phyloP scores from a whole-genome alignment of 2,329 filamentous ascomycete genomes.

The Gaeumannomyces sp. region DNA sequence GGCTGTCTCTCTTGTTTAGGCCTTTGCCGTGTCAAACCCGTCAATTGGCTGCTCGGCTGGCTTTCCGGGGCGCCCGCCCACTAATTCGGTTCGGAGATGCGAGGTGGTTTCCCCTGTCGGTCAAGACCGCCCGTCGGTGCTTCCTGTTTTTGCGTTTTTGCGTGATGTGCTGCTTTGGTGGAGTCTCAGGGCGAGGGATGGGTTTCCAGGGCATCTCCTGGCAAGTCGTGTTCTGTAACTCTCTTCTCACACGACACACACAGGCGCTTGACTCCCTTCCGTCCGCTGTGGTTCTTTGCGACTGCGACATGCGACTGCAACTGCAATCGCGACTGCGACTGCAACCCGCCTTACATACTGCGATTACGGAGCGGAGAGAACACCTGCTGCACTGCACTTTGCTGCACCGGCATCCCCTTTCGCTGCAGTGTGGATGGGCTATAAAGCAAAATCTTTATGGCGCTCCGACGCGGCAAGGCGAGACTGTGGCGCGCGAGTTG shows the following conservation, averaged over 20 bases:
- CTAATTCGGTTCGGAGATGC: neutral
- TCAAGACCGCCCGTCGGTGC: neutral
- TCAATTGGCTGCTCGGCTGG: neutral
- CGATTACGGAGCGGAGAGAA: too few relatives aligned
- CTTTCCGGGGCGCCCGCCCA: neutral
- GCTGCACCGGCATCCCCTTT: too few relatives aligned
- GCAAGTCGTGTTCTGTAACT: neutral
- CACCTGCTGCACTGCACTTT: too few relatives aligned
- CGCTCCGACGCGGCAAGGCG: too few relatives aligned
- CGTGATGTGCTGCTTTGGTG: neutral
- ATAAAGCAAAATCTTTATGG: neutral
- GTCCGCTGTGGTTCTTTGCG: neutral
- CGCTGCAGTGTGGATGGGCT: too few relatives aligned
- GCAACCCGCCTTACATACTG: too few relatives aligned
- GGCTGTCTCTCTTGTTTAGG: neutral
- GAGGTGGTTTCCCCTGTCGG: neutral
- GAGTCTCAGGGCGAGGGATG: neutral
- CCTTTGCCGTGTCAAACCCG: too few relatives aligned
- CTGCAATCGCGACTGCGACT: too few relatives aligned
- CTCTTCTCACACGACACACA: neutral
- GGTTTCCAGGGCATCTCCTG: neutral
- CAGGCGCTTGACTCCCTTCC: neutral
- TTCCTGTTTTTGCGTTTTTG: neutral
- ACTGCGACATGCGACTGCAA: too few relatives aligned
- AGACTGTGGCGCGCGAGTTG: neutral